Evolutionary conservation across 257 asterid genomes (phyloP), one percentile per base, ranked within the genome.

Genomic region (Jacaranda mimosifolia): DNA sequence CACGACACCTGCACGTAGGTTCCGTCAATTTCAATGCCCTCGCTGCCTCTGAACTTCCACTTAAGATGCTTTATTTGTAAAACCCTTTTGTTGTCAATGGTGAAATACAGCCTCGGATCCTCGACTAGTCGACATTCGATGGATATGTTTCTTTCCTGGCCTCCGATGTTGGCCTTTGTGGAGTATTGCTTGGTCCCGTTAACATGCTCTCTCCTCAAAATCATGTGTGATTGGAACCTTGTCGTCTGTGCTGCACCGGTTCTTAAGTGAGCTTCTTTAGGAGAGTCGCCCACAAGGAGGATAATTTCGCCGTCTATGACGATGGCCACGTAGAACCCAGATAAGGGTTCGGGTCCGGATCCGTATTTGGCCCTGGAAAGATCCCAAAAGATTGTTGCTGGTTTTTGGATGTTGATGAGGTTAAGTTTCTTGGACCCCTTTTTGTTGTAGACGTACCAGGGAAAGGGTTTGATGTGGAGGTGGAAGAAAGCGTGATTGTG

Each of bases 1-100:
- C 94, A 89, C 15, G 94, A 89, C 3, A 89, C 76, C 57, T 79
- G 84, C 3, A 89, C 81, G 3, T 68, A 63, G 26, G 79, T 46
- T 0, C 94, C 94, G 21, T 83, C 91, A 14, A 86, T 81, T 66
- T 87, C 91, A 35, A 89, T 63, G 15, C 84, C 75, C 66, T 89
- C 89, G 65, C 85, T 89, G 19, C 94, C 94, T 64, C 94, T 82
- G 83, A 89, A 89, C 66, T 89, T 89, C 94, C 94, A 89, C 21
- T 83, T 89, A 67, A 89, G 59, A 36, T 86, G 92, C 86, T 87
- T 89, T 7, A 89, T 81, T 68, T 86, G 84, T 65, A 89, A 53
- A 11, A 78, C 84, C 81, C 78, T 77, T 68, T 84, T 73, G 63
- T 68, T 70, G 69, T 84, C 91, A 7, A 89, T 62, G 32, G 68